Evolutionary conservation across 441 rosid species (phyloP).

Genomic region (Populus hybrid): DNA sequence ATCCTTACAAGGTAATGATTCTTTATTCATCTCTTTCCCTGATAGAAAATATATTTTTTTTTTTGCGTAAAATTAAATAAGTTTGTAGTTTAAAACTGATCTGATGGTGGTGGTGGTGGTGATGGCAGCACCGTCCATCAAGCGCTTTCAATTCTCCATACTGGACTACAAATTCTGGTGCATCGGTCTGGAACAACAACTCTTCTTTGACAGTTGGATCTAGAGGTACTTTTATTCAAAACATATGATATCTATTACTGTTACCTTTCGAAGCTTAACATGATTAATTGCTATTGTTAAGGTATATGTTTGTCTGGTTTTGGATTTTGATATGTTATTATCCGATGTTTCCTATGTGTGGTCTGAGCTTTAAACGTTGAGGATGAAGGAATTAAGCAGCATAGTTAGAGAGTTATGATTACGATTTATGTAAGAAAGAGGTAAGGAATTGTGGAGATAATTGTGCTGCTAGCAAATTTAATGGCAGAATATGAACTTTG

Average conservation of each 20-base stretch:
- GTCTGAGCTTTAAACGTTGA: neutral
- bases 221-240: conserved; percentile 49
- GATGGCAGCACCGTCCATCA: conserved; percentile 71
- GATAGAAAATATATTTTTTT: neutral
- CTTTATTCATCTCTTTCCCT: neutral
- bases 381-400: neutral
- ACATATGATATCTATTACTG: neutral
- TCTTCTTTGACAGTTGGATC: conserved; percentile 85
- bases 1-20: conserved; percentile 36
- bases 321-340: neutral
- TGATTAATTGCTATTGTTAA: neutral
- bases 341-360: neutral
- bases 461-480: neutral
- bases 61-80: neutral
- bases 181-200: conserved; percentile 89
- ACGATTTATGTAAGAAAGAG: neutral
- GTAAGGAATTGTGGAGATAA: neutral
- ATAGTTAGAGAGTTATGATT: neutral
- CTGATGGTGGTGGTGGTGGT: neutral
- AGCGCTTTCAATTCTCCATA: conserved; percentile 64
- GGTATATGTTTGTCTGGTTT: neutral
- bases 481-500: neutral
- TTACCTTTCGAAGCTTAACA: too few species aligned
- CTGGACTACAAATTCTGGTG: conserved; percentile 86
- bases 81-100: neutral